These are phyloP conservation scores for Cytospora paraplurivora DNA, from an alignment of 2,329 filamentous ascomycete genomes.

Conservation along the genomic window DNA sequence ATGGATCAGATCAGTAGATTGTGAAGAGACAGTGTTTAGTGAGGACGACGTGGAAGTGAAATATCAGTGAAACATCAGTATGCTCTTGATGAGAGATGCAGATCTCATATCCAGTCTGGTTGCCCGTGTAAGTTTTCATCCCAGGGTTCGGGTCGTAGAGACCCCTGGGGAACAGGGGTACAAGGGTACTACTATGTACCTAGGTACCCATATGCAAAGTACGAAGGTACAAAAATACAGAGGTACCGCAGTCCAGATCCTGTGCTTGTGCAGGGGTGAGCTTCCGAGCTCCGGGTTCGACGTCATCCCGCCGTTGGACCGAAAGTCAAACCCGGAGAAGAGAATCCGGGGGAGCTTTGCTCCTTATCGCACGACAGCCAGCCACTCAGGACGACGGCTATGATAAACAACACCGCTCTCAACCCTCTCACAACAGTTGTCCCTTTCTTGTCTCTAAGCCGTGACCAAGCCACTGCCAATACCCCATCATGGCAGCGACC, in stretches of 20 bases:
- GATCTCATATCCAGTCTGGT: not conserved
- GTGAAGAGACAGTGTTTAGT: not conserved
- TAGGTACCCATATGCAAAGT: not conserved
- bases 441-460: too few species aligned
- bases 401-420: too few species aligned
- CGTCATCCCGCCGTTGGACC: conserved; percentile 20
- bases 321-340: not conserved
- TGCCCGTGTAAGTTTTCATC: conserved; percentile 8
- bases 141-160: conserved; percentile 10
- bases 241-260: too few species aligned
- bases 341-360: not conserved
- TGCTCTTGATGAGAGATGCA: not conserved
- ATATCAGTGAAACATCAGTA: not conserved
- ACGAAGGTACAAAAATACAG: not conserved
- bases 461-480: not conserved
- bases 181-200: not conserved
- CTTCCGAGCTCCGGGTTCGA: conserved; percentile 11
- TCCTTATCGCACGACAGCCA: not conserved
- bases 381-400: too few species aligned
- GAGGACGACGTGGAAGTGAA: not conserved
- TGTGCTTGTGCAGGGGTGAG: not conserved
- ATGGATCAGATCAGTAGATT: not conserved
- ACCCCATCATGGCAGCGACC: conserved; percentile 25
- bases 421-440: too few species aligned
- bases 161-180: not conserved